Percentiles rank a stretch among this genome's conserved stretches.
Evolutionary conservation across 768 basidiomycete species (phyloP).

Genomic region (Leccinum sublutescens): DNA sequence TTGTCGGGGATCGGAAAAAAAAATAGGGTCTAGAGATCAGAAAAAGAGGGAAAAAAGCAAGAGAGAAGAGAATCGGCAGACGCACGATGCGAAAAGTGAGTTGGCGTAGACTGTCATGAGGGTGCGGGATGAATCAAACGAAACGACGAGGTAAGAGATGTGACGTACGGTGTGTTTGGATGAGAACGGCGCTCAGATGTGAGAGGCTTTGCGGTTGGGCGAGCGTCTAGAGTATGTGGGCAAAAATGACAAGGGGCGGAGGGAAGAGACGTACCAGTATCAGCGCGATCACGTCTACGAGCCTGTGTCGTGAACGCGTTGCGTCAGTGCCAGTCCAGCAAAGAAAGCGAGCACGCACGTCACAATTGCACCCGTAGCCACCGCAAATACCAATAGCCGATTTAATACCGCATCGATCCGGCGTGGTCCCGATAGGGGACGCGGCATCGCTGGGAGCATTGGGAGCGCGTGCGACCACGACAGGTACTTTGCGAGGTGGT

Average conservation of each 20-base stretch:
- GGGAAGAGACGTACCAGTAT: slow-evolving; percentile 17
- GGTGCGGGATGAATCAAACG: neutral
- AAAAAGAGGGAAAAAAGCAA: neutral
- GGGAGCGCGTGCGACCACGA: slow-evolving; percentile 4
- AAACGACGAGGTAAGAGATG: neutral
- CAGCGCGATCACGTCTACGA: slow-evolving; percentile 28
- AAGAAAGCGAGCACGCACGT: slow-evolving; percentile 13
- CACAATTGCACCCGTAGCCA: slow-evolving; percentile 27
- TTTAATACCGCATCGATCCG: slow-evolving; percentile 25
- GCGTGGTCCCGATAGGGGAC: neutral
- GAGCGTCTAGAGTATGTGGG: slow-evolving; percentile 13
- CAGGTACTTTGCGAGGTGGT: slow-evolving; percentile 18
- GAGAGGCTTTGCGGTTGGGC: slow-evolving; percentile 18
- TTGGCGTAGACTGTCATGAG: slow-evolving; percentile 26
- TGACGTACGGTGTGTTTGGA: slow-evolving; percentile 29
- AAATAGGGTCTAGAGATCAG: neutral
- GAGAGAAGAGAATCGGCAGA: neutral
- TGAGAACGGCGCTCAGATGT: slow-evolving; percentile 20
- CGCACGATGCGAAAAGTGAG: slow-evolving; percentile 30
- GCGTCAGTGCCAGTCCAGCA: neutral
- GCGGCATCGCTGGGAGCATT: neutral
- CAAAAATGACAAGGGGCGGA: neutral
- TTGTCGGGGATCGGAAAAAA: neutral
- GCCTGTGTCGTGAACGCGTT: slow-evolving; percentile 3
- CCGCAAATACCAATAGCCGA: slow-evolving; percentile 22